Evolutionary conservation across 495 filamentous ascomycete genomes (phyloP), one percentile per base, ranked within the genome.

Genomic region (Astrocystis sublimbata): DNA sequence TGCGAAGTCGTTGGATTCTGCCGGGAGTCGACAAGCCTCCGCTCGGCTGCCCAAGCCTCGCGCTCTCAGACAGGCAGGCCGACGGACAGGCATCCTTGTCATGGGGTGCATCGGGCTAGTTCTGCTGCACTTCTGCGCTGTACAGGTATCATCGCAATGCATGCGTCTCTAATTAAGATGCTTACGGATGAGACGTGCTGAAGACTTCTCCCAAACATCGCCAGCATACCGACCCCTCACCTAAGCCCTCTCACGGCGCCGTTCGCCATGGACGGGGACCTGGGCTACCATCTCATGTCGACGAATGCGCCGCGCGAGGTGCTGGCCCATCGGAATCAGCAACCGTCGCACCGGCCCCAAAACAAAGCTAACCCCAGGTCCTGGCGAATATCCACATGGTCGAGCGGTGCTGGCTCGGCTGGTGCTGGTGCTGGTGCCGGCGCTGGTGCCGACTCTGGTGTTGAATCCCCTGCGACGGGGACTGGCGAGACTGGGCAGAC

Each of bases 341-440:
- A 41, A 36, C 52, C 52, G 52, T 36, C 35, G 36, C 52, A 42
- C 52, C 52, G 52, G n/a, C n/a, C n/a, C n/a, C n/a, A 56, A 56
- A 56, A 41, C 52, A 56, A 42, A 36, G n/a, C n/a, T n/a, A n/a
- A n/a, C n/a, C n/a, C 52, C 30, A 58, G 41, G 41, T 35, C 40
- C 40, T 45, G 33, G 28, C 42, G 41, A 41, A 46, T 58, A 58
- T 46, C 55, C 55, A 58, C 55, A 19, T 58, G 55, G 55, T 24
- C 55, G 2, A 28, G 40, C 15, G 40, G 40, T 47, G 26, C 28
- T 31, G 36, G 21, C 38, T 35, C 51, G 31, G 33, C 51, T n/a
- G 4, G 10, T 42, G 40, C 40, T 42, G 15, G 10, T 42, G 15
- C 4, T n/a, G n/a, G n/a, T n/a, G n/a, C n/a, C n/a, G n/a, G n/a